Percentiles rank a stretch among this genome's conserved stretches.
These are phyloP conservation scores for Phytophthora fragariaefolia DNA, from an alignment of 352 stramenopile species.

Conservation along the genomic window DNA sequence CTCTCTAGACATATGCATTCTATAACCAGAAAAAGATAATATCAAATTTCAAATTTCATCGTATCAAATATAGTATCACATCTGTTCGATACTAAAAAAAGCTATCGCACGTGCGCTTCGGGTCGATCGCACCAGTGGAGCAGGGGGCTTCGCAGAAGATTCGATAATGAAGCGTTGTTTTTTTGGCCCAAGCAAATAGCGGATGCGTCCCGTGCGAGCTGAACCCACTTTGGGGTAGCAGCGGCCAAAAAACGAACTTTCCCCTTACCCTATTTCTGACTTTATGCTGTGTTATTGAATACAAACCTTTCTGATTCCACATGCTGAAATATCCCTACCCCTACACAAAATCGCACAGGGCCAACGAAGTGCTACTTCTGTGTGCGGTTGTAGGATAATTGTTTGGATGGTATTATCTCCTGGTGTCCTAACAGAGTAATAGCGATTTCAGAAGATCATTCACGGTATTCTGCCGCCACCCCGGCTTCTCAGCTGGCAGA, in stretches of 20 bases:
- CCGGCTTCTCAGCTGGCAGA: too few species aligned
- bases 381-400: too few species aligned
- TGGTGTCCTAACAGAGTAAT: too few species aligned
- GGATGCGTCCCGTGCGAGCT: background rate
- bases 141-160: background rate
- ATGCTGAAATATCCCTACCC: background rate
- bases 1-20: background rate
- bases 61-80: background rate
- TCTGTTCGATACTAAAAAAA: background rate
- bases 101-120: background rate
- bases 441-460: too few species aligned
- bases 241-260: background rate
- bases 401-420: too few species aligned
- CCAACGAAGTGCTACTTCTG: background rate
- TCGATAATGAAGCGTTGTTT: slow-evolving; percentile 2
- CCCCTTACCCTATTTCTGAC: background rate
- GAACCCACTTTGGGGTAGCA: background rate
- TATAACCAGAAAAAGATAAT: background rate
- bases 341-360: background rate
- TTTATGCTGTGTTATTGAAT: background rate
- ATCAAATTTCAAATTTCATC: background rate
- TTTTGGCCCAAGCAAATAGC: background rate
- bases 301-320: background rate
- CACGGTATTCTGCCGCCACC: too few species aligned
- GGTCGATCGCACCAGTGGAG: background rate